phyloP scores from a whole-genome alignment of 2,329 filamentous ascomycete species.

The Colletotrichum kahawae region DNA sequence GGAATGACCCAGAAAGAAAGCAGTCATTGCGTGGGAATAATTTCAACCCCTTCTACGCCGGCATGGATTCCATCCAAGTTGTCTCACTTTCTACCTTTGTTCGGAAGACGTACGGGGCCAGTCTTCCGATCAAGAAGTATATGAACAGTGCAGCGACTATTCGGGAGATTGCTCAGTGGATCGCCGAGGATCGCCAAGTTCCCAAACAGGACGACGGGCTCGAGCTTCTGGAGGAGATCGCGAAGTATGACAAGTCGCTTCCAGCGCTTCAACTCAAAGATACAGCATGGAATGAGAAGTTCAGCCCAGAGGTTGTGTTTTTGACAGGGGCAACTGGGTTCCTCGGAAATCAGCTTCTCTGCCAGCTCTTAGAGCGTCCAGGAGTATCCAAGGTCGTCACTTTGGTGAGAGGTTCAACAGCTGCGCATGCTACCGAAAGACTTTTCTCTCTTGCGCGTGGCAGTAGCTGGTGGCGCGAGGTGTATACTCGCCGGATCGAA shows the following conservation, averaged over 20 bases:
- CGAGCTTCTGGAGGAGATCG: constrained; percentile 1
- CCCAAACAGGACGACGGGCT: not conserved
- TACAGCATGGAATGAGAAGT: not conserved
- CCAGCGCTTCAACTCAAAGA: not conserved
- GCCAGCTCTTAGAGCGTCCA: not conserved
- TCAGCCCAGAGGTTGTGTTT: not conserved
- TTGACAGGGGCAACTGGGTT: constrained; percentile 23
- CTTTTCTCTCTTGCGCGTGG: constrained; percentile 8
- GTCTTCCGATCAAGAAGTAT: not conserved
- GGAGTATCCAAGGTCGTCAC: not conserved
- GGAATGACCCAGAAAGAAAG: not conserved
- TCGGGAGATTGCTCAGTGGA: not conserved
- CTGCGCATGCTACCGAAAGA: constrained; percentile 11
- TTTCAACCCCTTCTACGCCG: constrained; percentile 12
- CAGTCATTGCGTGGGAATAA: not conserved
- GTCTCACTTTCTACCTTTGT: constrained; percentile 5
- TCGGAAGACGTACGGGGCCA: not conserved
- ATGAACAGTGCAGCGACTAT: constrained; percentile 10
- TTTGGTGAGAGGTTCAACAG: constrained; percentile 14
- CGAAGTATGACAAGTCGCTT: not conserved
- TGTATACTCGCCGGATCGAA: not conserved
- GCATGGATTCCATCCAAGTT: constrained; percentile 17
- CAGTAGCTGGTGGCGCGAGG: constrained; percentile 24
- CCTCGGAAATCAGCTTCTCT: constrained; percentile 19
- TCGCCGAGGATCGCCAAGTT: not conserved